These are phyloP conservation scores for Fusarium sacchari DNA, from an alignment of 2,329 filamentous ascomycete genomes.

Conservation along the genomic window DNA sequence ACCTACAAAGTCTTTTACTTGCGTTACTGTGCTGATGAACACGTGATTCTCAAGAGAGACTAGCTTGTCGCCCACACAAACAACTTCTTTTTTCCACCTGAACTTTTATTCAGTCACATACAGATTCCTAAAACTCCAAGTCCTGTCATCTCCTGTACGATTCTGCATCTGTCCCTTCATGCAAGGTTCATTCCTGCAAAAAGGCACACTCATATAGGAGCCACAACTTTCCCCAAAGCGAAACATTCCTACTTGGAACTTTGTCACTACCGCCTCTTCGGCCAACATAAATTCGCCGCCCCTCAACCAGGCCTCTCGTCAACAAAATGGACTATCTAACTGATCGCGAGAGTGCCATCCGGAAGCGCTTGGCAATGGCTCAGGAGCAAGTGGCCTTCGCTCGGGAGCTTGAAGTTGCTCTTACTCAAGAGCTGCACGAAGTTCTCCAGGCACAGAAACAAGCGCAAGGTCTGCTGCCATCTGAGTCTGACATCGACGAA, in stretches of 20 bases:
- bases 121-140: neutral
- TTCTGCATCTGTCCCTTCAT: neutral
- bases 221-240: neutral
- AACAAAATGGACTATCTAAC: neutral
- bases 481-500: neutral
- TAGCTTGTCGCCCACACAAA: neutral
- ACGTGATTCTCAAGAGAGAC: neutral
- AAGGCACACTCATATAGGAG: neutral
- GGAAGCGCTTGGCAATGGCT: neutral
- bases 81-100: neutral
- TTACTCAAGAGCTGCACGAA: neutral
- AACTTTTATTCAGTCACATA: rapidly evolving
- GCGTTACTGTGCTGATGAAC: neutral
- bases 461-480: no score
- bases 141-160: neutral
- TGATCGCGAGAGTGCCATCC: rapidly evolving
- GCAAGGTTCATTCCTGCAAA: neutral
- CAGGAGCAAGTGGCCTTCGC: rapidly evolving
- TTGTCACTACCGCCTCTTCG: no score
- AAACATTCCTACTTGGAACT: no score
- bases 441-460: neutral
- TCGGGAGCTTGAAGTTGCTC: neutral
- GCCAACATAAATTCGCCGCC: no score
- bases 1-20: no score
- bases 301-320: neutral